Evolutionary conservation across 108 stramenopile species (phyloP).

Genomic region (Stephanodiscus minutulus): DNA sequence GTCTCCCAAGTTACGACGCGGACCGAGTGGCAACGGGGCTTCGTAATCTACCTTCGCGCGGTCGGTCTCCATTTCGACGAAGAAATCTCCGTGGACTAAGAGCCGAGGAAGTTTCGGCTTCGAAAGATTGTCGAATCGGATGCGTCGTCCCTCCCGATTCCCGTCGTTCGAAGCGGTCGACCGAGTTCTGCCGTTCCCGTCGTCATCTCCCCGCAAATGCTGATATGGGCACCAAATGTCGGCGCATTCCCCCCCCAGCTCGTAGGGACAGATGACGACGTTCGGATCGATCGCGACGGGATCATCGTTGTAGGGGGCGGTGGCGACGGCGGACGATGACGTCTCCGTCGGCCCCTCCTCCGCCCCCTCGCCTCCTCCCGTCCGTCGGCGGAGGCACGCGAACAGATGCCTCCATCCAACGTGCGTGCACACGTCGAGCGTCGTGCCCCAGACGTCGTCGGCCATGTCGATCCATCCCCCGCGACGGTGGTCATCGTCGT

Average conservation of each 20-base stretch:
- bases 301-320: too few relatives aligned
- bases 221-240: constrained; percentile 73
- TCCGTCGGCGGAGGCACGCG: constrained; percentile 7
- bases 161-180: neutral
- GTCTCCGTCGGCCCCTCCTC: too few relatives aligned
- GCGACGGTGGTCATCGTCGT: neutral
- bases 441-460: constrained; percentile 28
- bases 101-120: constrained; percentile 19
- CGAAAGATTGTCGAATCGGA: constrained; percentile 18
- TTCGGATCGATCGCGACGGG: constrained; percentile 56
- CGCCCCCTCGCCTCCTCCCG: neutral
- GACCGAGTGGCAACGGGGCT: neutral
- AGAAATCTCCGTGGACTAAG: constrained; percentile 13
- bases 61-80: neutral
- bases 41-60: too few relatives aligned
- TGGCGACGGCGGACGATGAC: neutral
- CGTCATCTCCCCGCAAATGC: constrained; percentile 37
- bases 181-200: neutral
- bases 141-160: constrained; percentile 1
- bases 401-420: constrained; percentile 22
- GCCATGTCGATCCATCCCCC: constrained; percentile 29
- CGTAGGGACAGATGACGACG: constrained; percentile 69
- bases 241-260: constrained; percentile 69
- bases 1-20: neutral
- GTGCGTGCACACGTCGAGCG: constrained; percentile 31